Evolutionary conservation across 2,329 filamentous ascomycete genomes (phyloP), one percentile per base, ranked within the genome.

Genomic region (Paecilomyces fulvus): DNA sequence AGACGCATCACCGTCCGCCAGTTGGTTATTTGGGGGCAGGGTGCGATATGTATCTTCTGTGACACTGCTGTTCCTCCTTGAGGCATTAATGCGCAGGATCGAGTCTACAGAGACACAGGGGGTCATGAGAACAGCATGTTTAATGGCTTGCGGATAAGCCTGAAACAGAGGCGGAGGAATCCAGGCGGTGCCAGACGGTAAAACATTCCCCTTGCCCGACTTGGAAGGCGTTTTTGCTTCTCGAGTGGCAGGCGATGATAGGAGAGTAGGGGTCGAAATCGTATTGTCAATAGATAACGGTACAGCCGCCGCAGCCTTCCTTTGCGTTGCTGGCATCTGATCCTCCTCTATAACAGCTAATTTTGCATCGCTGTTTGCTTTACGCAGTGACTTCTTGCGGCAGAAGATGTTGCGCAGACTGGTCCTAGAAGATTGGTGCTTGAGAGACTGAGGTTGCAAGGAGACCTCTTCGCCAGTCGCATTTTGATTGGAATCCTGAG

Each of bases 91-190:
- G 58, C 86, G 83, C 53, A 90, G 69, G 51, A 94, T 82, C 0
- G 81, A 73, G 59, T 95, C 91, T 1, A 87, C 81, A 1, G 87
- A 83, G 10, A 87, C 73, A 1, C 80, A 82, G 37, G 87, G 86
- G 14, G 87, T 81, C 25, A 85, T 81, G 2, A 95, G 77, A 14
- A 81, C 84, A 10, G 83, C 85, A 69, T 94, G 83, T 65, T 88
- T 91, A 62, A 90, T 81, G 2, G 90, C 85, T 71, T 95, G 91
- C 0, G 89, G 87, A 68, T 91, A 95, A 11, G 89, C 90, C 69
- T 95, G 88, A 70, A 92, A 95, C 11, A 96, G 75, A 1, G 90
- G 89, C 6, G 90, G 89, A 14, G 86, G 82, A 56, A 83, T 81
- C 85, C 85, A 89, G 63, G 64, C 66, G 56, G 64, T 69, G 63